Base-by-base conservation (phyloP, 192 early-diverging fungal species). In the Entomortierella beljakovae region DNA sequence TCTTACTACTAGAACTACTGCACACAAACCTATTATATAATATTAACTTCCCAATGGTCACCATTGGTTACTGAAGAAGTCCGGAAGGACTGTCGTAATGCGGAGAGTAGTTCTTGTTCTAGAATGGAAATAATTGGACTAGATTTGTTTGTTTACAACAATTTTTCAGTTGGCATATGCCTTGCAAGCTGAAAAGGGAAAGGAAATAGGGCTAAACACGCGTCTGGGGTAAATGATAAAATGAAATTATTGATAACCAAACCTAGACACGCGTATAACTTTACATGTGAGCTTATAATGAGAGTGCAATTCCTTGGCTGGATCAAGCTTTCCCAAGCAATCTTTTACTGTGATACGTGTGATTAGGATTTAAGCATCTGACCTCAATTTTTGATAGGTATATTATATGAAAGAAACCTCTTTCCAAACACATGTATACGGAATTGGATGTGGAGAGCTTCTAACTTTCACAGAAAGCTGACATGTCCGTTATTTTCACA, bases 261-360 rank as follows among this genome's bases (percentile, higher is more conserved):
- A 6, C 32, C 55, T 57, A 57, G 29, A 57, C 55, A 57, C 55
- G 55, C 55, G 55, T 57, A 34, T 57, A 33, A 3, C 31, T 57
- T 34, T 57, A n/a, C 43, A 46, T 46, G 43, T 46, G 43, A 46
- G 43, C 43, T 15, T 2, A n/a, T n/a, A n/a, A n/a, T n/a, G n/a
- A n/a, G n/a, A n/a, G n/a, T n/a, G n/a, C n/a, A n/a, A n/a, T n/a
- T n/a, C n/a, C n/a, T n/a, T n/a, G n/a, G 29, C 16, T 32, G 32
- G 20, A 20, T 33, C 32, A 31, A 53, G 25, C 10, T 8, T 53
- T 25, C 23, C 51, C 51, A 53, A 13, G 23, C 51, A 26, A 29
- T 53, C 28, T 6, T 26, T 53, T 25, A 53, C 28, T 15, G 28
- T 15, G 51, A 53, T 25, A n/a, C 51, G 6, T 53, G 49, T 51